These are phyloP conservation scores for Tribonema minus DNA, from an alignment of 108 stramenopile species.

Conservation along the genomic window DNA sequence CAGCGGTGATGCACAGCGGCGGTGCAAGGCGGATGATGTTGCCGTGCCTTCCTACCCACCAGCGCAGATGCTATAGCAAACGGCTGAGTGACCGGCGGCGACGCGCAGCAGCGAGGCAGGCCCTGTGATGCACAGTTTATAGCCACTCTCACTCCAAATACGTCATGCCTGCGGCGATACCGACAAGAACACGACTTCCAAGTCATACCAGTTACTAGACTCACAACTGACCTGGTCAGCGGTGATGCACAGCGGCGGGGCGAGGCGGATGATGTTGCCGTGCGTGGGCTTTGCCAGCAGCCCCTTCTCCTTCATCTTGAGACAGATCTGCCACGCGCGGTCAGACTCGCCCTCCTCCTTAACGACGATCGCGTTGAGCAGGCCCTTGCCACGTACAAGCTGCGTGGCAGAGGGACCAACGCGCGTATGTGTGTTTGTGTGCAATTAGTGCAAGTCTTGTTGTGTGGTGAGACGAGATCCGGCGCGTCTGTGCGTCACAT, in stretches of 20 bases:
- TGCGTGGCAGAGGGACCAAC: slow-evolving; percentile 10
- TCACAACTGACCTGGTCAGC: slow-evolving; percentile 18
- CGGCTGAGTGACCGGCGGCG: no score
- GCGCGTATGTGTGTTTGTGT: no score
- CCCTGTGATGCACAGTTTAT: no score
- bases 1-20: slow-evolving; percentile 39
- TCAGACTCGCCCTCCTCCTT: slow-evolving; percentile 75
- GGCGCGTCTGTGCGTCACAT: no score
- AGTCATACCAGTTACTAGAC: no score
- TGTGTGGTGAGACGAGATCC: no score
- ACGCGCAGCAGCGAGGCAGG: no score
- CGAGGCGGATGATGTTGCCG: slow-evolving; percentile 96
- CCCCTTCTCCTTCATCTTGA: slow-evolving; percentile 80
- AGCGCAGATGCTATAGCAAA: no score
- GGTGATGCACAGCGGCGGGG: slow-evolving; percentile 64
- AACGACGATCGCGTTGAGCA: slow-evolving; percentile 94
- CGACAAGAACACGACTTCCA: no score
- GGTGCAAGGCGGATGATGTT: slow-evolving; percentile 98
- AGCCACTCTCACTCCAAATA: no score
- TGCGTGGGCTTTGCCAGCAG: slow-evolving; percentile 98
- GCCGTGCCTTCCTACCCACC: slow-evolving; percentile 95
- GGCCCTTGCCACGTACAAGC: slow-evolving; percentile 82
- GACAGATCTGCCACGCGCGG: slow-evolving; percentile 82
- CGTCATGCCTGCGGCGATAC: no score
- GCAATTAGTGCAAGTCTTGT: no score